A percentile compares a stretch with the other conserved stretches of the same genome.
These are phyloP conservation scores for Lophiotrema nucula DNA, from an alignment of 495 filamentous ascomycete genomes.

Conservation along the genomic window DNA sequence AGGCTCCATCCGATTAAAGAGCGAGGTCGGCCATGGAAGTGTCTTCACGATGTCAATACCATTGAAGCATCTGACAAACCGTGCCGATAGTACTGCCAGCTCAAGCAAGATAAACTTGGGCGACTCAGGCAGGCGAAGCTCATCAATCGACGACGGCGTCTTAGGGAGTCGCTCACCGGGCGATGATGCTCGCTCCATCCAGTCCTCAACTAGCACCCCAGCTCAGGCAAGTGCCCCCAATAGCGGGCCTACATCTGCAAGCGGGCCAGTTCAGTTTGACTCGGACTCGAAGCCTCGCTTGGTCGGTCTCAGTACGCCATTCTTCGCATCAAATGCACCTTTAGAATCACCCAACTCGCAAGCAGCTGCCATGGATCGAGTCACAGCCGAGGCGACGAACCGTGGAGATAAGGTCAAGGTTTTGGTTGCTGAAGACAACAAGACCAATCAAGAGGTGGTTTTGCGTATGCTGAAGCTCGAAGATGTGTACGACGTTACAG, in stretches of 20 bases:
- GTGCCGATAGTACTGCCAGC: conserved; percentile 54
- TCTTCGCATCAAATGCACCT: conserved; percentile 65
- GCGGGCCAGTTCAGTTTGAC: conserved; percentile 40
- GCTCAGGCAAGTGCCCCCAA: background rate
- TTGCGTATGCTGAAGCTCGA: conserved; percentile 70
- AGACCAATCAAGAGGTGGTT: conserved; percentile 92
- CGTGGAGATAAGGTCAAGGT: conserved; percentile 67
- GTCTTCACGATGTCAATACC: conserved; percentile 84
- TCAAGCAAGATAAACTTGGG: conserved; percentile 33
- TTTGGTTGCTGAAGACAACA: conserved; percentile 92
- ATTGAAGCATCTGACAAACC: conserved; percentile 69
- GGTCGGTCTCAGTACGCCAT: conserved; percentile 80
- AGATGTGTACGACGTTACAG: conserved; percentile 56
- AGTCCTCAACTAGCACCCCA: conserved; percentile 26
- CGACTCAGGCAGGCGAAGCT: conserved; percentile 32
- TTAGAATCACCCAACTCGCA: conserved; percentile 46
- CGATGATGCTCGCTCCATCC: conserved; percentile 34
- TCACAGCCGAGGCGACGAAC: conserved; percentile 45
- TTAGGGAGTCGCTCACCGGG: background rate
- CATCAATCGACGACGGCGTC: conserved; percentile 22
- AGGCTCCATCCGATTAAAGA: conserved; percentile 69
- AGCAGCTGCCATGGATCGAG: conserved; percentile 53
- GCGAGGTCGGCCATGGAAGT: conserved; percentile 70
- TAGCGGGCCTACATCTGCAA: background rate
- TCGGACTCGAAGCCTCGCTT: conserved; percentile 67